phyloP scores from a whole-genome alignment of 2,329 filamentous ascomycete genomes.

The Aphanocladium album region DNA sequence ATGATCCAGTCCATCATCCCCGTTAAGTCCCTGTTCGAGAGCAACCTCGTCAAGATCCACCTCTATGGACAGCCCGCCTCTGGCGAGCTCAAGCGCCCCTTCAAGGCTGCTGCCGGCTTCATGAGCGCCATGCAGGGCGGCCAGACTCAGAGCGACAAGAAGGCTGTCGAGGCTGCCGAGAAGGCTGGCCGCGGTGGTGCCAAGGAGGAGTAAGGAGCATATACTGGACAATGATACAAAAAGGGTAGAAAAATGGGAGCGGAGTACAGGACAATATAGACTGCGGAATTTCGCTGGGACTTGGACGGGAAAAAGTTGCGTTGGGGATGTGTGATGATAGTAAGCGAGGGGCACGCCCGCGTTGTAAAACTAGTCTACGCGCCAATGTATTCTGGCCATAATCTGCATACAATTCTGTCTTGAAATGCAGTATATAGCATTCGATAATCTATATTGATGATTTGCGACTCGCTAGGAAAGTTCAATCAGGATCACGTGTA shows the following conservation, averaged over 20 bases:
- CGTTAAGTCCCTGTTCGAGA: constrained; percentile 90
- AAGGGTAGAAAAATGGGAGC: not conserved
- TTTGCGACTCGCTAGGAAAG: not conserved
- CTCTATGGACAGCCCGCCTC: constrained; percentile 78
- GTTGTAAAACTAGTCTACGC: constrained; percentile 1
- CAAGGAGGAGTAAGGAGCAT: constrained; percentile 61
- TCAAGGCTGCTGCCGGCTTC: constrained; percentile 80
- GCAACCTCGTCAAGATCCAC: constrained; percentile 95
- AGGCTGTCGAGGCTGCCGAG: constrained; percentile 75
- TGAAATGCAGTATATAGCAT: not conserved
- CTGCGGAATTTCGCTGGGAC: not conserved
- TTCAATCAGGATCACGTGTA: constrained; percentile 1
- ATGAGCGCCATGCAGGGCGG: constrained; percentile 72
- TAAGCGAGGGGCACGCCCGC: not conserved
- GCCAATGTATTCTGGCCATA: not conserved
- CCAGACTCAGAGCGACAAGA: constrained; percentile 85
- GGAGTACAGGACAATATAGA: not conserved
- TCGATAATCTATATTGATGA: not conserved
- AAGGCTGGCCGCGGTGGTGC: constrained; percentile 65
- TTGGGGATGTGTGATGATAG: not conserved
- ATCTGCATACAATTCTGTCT: not conserved
- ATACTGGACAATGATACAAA: not conserved
- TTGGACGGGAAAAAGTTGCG: not conserved
- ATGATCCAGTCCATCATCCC: constrained; percentile 98
- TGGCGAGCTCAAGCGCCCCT: constrained; percentile 91